Evolutionary conservation across 225 moss, liverwort and hornwort genomes (phyloP).

Genomic region (Physcomitrium patens): DNA sequence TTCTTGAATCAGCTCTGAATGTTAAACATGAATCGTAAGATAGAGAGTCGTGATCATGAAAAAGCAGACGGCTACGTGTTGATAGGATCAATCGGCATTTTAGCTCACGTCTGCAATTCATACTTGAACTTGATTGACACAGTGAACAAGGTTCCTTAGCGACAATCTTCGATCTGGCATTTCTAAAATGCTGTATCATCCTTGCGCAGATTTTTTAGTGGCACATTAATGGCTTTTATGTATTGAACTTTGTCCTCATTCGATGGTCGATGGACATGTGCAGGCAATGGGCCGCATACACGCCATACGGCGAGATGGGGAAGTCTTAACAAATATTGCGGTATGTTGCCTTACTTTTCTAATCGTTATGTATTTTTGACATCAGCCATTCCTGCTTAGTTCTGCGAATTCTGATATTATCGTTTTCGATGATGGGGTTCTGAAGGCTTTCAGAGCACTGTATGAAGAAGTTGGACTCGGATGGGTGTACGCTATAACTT

Average conservation of each 20-base stretch:
- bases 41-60: not conserved
- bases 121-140: not conserved
- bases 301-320: slow-evolving; percentile 61
- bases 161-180: too few relatives aligned
- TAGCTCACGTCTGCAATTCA: not conserved
- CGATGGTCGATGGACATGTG: slow-evolving; percentile 15
- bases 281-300: slow-evolving; percentile 79
- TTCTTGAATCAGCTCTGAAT: too few relatives aligned
- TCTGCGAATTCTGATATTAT: slow-evolving; percentile 12
- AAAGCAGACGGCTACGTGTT: not conserved
- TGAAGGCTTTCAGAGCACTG: slow-evolving; percentile 69
- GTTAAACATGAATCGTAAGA: not conserved
- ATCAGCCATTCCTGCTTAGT: not conserved
- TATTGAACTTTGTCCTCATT: not conserved
- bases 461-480: slow-evolving; percentile 73
- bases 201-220: too few relatives aligned
- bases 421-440: slow-evolving; percentile 26
- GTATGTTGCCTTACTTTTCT: slow-evolving; percentile 36
- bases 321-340: slow-evolving; percentile 58
- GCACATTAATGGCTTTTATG: not conserved
- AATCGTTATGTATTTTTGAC: not conserved
- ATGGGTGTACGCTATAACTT: slow-evolving; percentile 70
- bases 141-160: not conserved
- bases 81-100: not conserved
- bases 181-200: too few relatives aligned